phyloP scores from a whole-genome alignment of 2,329 filamentous ascomycete species.

The Pseudogymnoascus sp. region DNA sequence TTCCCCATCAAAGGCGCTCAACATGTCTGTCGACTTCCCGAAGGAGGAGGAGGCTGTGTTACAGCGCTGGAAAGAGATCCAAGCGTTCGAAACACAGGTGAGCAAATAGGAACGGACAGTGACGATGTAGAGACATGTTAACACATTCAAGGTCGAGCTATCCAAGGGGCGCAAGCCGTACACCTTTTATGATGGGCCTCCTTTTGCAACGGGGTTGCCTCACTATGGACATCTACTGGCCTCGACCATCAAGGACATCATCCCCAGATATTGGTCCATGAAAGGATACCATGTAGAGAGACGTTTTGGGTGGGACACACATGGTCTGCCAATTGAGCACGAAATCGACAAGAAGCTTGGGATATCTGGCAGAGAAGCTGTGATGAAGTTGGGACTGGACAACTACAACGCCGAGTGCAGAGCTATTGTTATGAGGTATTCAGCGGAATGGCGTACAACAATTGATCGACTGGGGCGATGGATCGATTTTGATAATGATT shows the following conservation, averaged over 20 bases:
- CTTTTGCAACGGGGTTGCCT: slow-evolving; percentile 64
- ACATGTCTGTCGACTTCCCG: slow-evolving; percentile 85
- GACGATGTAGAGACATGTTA: neutral
- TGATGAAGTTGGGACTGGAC: slow-evolving; percentile 75
- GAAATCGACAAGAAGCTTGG: slow-evolving; percentile 96
- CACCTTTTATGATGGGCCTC: slow-evolving; percentile 88
- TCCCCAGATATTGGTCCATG: slow-evolving; percentile 96
- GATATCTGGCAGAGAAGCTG: slow-evolving; percentile 79
- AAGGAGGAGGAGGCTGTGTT: slow-evolving; percentile 83
- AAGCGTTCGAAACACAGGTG: slow-evolving; percentile 82
- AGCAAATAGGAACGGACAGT: slow-evolving; percentile 13
- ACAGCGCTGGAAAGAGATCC: slow-evolving; percentile 80
- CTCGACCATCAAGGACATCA: slow-evolving; percentile 95
- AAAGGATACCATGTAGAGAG: slow-evolving; percentile 88
- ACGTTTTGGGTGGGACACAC: slow-evolving; percentile 91
- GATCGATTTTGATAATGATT: slow-evolving; percentile 98
- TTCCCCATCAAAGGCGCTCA: slow-evolving; percentile 8
- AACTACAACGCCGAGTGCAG: slow-evolving; percentile 90
- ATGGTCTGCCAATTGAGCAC: slow-evolving; percentile 85
- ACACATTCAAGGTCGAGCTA: slow-evolving; percentile 54
- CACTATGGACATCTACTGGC: slow-evolving; percentile 66
- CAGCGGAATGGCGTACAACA: slow-evolving; percentile 77
- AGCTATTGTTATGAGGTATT: slow-evolving; percentile 87
- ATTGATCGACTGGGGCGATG: slow-evolving; percentile 85
- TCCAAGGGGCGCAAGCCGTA: slow-evolving; percentile 76